Evolutionary conservation across 2,329 filamentous ascomycete species (phyloP).

Genomic region (Anthostomella pinea): DNA sequence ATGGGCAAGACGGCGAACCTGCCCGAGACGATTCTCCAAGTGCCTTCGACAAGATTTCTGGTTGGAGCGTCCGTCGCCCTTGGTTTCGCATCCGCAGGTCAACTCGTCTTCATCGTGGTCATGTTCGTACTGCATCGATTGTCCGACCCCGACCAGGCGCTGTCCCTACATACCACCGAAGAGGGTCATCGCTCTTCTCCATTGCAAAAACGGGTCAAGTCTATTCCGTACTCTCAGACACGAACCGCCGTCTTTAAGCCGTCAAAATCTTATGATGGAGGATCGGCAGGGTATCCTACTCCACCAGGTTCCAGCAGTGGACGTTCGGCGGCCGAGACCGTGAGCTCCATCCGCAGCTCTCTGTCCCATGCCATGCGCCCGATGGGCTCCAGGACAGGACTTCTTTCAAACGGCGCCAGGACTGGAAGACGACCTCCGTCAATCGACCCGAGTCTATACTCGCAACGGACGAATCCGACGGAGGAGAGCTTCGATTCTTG

Average conservation of each 20-base stretch:
- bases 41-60: conserved; percentile 36
- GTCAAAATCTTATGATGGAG: conserved; percentile 30
- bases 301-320: conserved; percentile 46
- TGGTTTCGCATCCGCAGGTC: conserved; percentile 43
- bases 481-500: conserved; percentile 72
- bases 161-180: conserved; percentile 32
- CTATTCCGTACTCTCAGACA: conserved; percentile 47
- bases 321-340: conserved; percentile 43
- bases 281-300: conserved; percentile 38
- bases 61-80: conserved; percentile 45
- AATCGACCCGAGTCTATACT: conserved; percentile 42
- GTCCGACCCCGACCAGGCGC: conserved; percentile 25
- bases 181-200: conserved; percentile 29
- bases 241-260: conserved; percentile 37
- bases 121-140: conserved; percentile 41
- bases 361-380: conserved; percentile 50
- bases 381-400: conserved; percentile 53
- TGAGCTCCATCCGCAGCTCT: conserved; percentile 48
- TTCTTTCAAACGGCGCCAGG: conserved; percentile 45
- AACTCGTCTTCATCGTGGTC: conserved; percentile 47
- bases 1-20: conserved; percentile 33
- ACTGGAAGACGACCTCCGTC: conserved; percentile 43
- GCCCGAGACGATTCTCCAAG: conserved; percentile 32
- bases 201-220: conserved; percentile 44
- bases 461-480: conserved; percentile 33